These are phyloP conservation scores for Pseudogymnoascus sp. DNA, from an alignment of 2,329 filamentous ascomycete genomes.

Conservation along the genomic window DNA sequence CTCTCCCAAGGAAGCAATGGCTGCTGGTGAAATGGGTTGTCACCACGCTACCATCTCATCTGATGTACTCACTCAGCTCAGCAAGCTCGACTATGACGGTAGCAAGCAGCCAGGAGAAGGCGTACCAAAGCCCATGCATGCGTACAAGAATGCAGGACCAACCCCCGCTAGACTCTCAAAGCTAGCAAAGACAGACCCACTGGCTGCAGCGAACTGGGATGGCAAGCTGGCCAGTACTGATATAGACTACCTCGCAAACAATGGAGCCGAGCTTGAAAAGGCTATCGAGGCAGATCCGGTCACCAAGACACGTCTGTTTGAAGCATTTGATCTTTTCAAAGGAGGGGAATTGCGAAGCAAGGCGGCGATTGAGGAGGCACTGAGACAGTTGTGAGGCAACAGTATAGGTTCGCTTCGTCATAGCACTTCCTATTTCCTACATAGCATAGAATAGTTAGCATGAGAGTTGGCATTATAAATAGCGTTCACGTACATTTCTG, in stretches of 20 bases:
- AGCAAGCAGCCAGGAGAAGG: constrained; percentile 33
- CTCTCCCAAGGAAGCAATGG: constrained; percentile 37
- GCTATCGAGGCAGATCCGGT: constrained; percentile 35
- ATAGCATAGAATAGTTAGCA: background rate
- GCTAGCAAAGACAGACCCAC: constrained; percentile 33
- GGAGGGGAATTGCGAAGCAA: constrained; percentile 33
- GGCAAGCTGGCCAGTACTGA: constrained; percentile 34
- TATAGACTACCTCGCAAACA: constrained; percentile 40
- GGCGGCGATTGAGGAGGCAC: constrained; percentile 31
- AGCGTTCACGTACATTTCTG: background rate
- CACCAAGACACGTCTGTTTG: constrained; percentile 31
- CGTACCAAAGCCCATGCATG: constrained; percentile 34
- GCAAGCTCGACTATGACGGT: constrained; percentile 32
- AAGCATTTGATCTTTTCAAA: constrained; percentile 36
- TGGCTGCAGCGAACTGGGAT: constrained; percentile 32
- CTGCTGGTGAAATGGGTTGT: constrained; percentile 39
- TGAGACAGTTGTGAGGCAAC: constrained; percentile 18
- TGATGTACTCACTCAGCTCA: constrained; percentile 33
- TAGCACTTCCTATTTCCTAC: background rate
- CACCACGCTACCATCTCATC: constrained; percentile 39
- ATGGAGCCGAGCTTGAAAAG: constrained; percentile 35
- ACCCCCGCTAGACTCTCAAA: constrained; percentile 30
- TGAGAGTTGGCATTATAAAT: background rate
- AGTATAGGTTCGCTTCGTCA: background rate
- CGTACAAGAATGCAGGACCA: constrained; percentile 31